Conservation (phyloP, 306 rosid species). For the Inga oerstediana region DNA sequence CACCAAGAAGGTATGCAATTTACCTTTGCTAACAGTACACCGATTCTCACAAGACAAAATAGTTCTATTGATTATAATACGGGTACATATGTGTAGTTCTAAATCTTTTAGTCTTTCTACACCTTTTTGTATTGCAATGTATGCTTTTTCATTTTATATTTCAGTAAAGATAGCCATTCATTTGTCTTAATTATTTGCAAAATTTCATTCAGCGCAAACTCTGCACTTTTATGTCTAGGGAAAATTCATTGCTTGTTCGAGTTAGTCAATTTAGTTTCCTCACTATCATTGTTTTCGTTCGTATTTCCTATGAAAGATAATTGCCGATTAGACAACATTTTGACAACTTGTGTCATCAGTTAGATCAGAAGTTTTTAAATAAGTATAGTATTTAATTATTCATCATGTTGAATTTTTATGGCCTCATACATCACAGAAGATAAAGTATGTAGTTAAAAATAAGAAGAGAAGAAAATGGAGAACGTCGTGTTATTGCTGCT, state of each 20-base stretch:
- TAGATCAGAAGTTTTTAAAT: too few relatives aligned
- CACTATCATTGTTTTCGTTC: background rate
- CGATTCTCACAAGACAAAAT: background rate
- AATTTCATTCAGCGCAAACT: background rate
- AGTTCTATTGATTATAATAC: background rate
- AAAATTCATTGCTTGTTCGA: background rate
- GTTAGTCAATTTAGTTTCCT: background rate
- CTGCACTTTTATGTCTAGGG: background rate
- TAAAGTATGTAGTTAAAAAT: too few relatives aligned
- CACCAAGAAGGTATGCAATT: constrained; percentile 53
- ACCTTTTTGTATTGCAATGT: background rate
- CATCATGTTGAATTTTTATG: too few relatives aligned
- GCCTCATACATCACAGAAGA: too few relatives aligned
- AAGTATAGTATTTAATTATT: too few relatives aligned
- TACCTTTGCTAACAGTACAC: background rate
- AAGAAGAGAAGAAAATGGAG: too few relatives aligned
- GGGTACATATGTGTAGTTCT: background rate
- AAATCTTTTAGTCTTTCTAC: background rate
- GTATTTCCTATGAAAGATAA: too few relatives aligned
- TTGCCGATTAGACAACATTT: too few relatives aligned
- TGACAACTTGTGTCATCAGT: too few relatives aligned
- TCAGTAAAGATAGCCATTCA: background rate
- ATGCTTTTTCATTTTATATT: background rate
- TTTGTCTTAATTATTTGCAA: background rate
- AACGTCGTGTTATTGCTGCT: background rate